A percentile compares a stretch with the other conserved stretches of the same genome.
These are phyloP conservation scores for Fallopia convolvulus DNA, from an alignment of 148 eudicot genomes.

Conservation along the genomic window DNA sequence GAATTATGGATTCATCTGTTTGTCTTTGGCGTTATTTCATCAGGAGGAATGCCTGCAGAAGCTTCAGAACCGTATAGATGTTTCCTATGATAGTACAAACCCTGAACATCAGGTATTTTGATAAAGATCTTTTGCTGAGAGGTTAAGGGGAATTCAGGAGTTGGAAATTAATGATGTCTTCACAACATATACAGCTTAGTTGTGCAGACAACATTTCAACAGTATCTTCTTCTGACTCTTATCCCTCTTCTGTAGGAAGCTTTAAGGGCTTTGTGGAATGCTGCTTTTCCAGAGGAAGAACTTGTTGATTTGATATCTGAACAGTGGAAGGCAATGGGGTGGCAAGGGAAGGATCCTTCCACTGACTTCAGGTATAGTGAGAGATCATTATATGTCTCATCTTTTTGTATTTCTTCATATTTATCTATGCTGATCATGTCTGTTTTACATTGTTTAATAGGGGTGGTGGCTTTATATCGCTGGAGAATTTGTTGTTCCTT, in stretches of 20 bases:
- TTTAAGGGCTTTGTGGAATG: slow-evolving; percentile 78
- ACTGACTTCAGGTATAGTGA: slow-evolving; percentile 87
- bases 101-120: slow-evolving; percentile 74
- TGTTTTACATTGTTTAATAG: slow-evolving; percentile 26
- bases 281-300: slow-evolving; percentile 83
- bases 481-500: slow-evolving; percentile 84
- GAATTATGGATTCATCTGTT: background rate
- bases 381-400: background rate
- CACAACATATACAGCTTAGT: background rate
- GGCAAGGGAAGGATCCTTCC: slow-evolving; percentile 99
- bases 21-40: slow-evolving; percentile 9
- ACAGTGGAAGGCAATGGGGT: slow-evolving; percentile 99
- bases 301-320: slow-evolving; percentile 77
- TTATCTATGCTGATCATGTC: slow-evolving; percentile 6
- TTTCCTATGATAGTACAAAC: slow-evolving; percentile 72
- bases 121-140: background rate
- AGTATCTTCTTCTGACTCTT: background rate
- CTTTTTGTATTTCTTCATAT: background rate
- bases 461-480: slow-evolving; percentile 95
- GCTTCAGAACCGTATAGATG: slow-evolving; percentile 82
- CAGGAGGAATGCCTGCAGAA: slow-evolving; percentile 85
- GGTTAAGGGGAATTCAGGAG: background rate
- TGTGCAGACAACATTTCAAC: background rate
- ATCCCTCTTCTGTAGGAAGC: slow-evolving; percentile 44
- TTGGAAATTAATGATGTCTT: background rate